phyloP scores from a whole-genome alignment of 805 yeast species.

The Myxozyma neotropica region DNA sequence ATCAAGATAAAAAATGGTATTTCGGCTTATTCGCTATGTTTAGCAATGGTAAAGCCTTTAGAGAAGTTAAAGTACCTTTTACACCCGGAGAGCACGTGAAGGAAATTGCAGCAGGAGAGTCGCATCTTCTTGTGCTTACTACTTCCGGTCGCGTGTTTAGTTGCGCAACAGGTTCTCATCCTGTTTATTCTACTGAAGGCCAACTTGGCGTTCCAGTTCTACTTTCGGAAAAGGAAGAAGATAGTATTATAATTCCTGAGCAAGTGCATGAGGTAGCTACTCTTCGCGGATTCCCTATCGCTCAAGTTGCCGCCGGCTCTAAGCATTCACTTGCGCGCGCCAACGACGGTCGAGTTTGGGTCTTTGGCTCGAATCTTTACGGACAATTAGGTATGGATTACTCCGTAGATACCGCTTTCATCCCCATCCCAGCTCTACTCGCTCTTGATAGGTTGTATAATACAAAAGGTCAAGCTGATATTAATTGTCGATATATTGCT shows the following conservation, averaged over 20 bases:
- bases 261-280: constrained; percentile 57
- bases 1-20: constrained; percentile 18
- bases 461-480: constrained; percentile 50
- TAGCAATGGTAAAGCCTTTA: not conserved
- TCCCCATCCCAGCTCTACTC: constrained; percentile 68
- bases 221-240: constrained; percentile 6
- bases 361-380: constrained; percentile 80
- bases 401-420: constrained; percentile 62
- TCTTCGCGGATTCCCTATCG: constrained; percentile 56
- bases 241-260: constrained; percentile 13
- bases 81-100: constrained; percentile 55
- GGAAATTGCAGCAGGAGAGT: constrained; percentile 61
- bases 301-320: constrained; percentile 70
- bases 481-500: constrained; percentile 50
- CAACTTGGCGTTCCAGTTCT: constrained; percentile 71
- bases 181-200: constrained; percentile 56
- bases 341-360: constrained; percentile 66
- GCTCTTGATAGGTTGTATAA: constrained; percentile 48
- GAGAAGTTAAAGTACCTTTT: constrained; percentile 33
- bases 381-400: constrained; percentile 85
- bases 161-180: constrained; percentile 57
- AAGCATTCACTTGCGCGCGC: constrained; percentile 75
- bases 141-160: constrained; percentile 63
- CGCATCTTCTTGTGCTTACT: constrained; percentile 69
- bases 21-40: constrained; percentile 1